Evolutionary conservation across 1,284 basidiomycete genomes (phyloP).

Genomic region (Cerrena zonata): DNA sequence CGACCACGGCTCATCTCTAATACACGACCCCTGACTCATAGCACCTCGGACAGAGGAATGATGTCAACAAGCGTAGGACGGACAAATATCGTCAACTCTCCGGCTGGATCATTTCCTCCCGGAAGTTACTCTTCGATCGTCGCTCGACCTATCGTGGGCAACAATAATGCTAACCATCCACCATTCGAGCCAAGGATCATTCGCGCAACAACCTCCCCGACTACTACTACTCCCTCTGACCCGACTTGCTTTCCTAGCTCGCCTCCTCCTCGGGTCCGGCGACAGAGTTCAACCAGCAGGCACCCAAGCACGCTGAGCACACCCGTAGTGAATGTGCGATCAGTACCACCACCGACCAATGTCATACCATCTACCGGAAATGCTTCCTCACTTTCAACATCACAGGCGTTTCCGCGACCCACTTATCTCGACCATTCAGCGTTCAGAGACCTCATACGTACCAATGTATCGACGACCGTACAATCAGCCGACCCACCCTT

Average conservation of each 20-base stretch:
- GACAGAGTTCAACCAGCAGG: conserved; percentile 9
- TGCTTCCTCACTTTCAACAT: conserved; percentile 10
- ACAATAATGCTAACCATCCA: conserved; percentile 14
- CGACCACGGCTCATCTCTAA: conserved; percentile 25
- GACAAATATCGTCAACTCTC: conserved; percentile 12
- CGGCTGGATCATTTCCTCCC: conserved; percentile 19
- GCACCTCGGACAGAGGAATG: conserved; percentile 16
- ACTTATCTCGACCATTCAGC: conserved; percentile 71
- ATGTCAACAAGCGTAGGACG: conserved; percentile 7
- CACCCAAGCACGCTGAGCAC: conserved; percentile 33
- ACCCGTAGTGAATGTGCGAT: conserved; percentile 13
- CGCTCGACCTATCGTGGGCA: conserved; percentile 16
- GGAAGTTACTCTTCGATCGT: conserved; percentile 17
- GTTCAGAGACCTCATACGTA: conserved; percentile 60
- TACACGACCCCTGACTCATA: conserved; percentile 8
- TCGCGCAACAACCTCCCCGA: conserved; percentile 34
- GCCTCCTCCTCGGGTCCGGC: conserved; percentile 8
- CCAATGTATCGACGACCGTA: conserved; percentile 42
- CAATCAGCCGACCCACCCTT: conserved; percentile 26
- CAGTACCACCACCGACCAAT: conserved; percentile 16
- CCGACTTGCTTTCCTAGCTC: conserved; percentile 12
- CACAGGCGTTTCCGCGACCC: conserved; percentile 54
- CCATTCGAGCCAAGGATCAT: conserved; percentile 62
- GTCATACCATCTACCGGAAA: conserved; percentile 8
- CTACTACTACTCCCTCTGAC: conserved; percentile 7